A percentile compares a stretch with the other conserved stretches of the same genome.
phyloP scores from a whole-genome alignment of 2,329 filamentous ascomycete genomes.

The Penicillium sp. region DNA sequence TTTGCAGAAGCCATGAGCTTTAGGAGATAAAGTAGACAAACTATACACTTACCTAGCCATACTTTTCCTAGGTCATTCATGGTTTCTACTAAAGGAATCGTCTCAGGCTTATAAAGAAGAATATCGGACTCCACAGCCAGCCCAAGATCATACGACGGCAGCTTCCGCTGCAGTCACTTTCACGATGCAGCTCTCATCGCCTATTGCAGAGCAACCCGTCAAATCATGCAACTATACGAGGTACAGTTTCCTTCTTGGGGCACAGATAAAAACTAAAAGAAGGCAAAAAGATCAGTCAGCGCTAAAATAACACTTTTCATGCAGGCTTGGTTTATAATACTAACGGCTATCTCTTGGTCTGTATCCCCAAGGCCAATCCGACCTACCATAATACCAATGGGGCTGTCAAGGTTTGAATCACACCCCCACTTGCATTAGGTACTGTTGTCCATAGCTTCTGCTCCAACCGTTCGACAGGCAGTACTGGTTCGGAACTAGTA shows the following conservation, averaged over 20 bases:
- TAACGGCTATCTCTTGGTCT: conserved; percentile 33
- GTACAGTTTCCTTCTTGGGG: conserved; percentile 6
- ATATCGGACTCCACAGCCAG: not conserved
- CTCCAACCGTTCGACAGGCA: no score
- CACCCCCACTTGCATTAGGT: not conserved
- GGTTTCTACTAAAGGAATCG: no score
- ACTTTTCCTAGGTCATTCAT: no score
- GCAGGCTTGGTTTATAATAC: conserved; percentile 31
- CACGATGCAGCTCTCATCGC: conserved; percentile 15
- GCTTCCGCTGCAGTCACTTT: conserved; percentile 26
- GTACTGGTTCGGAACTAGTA: no score
- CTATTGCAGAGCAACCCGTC: conserved; percentile 18
- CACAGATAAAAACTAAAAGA: no score
- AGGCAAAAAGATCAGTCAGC: not conserved
- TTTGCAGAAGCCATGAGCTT: not conserved
- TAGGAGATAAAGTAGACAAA: not conserved
- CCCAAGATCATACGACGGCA: conserved; percentile 9
- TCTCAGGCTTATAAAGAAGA: no score
- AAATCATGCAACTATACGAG: conserved; percentile 15
- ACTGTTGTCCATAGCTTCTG: no score
- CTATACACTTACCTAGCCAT: no score
- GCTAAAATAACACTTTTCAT: not conserved
- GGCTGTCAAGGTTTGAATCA: conserved; percentile 20
- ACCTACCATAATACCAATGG: conserved; percentile 21
- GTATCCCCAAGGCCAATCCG: conserved; percentile 23